Base-by-base conservation (phyloP, 208 protist genomes). In the Trichomonas gallinae region DNA sequence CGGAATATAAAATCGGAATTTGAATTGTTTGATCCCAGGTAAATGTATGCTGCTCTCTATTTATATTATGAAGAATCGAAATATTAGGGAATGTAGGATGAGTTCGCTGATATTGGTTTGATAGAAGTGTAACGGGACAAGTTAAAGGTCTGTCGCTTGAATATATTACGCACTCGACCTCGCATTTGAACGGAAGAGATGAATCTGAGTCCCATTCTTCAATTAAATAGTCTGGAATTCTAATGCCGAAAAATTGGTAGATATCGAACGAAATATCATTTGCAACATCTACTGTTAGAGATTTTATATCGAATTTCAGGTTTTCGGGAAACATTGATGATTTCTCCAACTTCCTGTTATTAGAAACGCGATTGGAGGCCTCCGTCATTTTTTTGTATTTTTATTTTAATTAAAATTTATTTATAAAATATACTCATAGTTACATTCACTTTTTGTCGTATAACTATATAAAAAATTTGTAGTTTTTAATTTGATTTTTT, bases 1-100 rank as follows among this genome's bases (percentile, higher is more conserved):
- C 87, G 31, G 44, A 51, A 93, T 93, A 93, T 42, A 93, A 93
- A 51, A 93, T 93, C 38, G 87, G 87, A 51, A 93, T 42, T 93
- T 51, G 40, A 51, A 93, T 48, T 15, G 13, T 51, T 48, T 58
- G 40, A 93, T 93, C 44, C 87, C 87, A 93, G n/a, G 26, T 51
- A 51, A 93, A 93, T 21, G 44, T 48, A 93, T 93, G 87, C 40
- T 93, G 87, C 38, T 93, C 87, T 13, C 87, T 38, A 51, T 42
- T 48, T 48, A 93, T n/a, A 17, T 58, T 58, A 21, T 93, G 87
- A 17, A 93, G 31, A 9, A 93, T 48, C 13, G 87, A 93, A 38
- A 93, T 93, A 93, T n/a, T 48, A 38, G 87, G 87, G 31, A 93
- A 93, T 42, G 44, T 93, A 1, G 87, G 87, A 38, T 51, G 83